Evolutionary conservation across 2,329 filamentous ascomycete species (phyloP).

Genomic region (Akanthomyces muscarius): DNA sequence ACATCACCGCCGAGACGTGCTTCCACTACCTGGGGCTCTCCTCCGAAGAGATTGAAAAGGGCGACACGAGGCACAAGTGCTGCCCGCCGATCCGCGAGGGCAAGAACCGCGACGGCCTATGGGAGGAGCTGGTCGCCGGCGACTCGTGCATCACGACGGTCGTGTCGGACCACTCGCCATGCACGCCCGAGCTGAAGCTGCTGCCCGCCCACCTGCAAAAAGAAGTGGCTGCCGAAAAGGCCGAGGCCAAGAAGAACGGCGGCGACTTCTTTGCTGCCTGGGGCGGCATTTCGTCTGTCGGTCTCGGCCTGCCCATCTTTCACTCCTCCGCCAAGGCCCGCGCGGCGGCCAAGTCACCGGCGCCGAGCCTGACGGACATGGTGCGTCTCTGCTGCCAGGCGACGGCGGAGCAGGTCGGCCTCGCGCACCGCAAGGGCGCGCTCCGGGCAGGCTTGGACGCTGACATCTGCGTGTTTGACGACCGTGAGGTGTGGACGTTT

Average conservation of each 20-base stretch:
- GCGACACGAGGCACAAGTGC: conserved; percentile 91
- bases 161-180: conserved; percentile 93
- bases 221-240: conserved; percentile 32
- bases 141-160: conserved; percentile 86
- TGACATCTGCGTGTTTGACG: conserved; percentile 90
- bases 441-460: conserved; percentile 78
- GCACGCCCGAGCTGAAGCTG: conserved; percentile 90
- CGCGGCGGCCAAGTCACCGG: conserved; percentile 35
- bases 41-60: conserved; percentile 74
- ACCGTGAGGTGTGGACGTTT: conserved; percentile 72
- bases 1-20: conserved; percentile 91
- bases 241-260: conserved; percentile 22
- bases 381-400: conserved; percentile 81
- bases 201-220: conserved; percentile 61
- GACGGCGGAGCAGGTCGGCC: conserved; percentile 82
- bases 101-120: conserved; percentile 78
- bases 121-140: conserved; percentile 68
- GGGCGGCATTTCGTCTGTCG: conserved; percentile 94
- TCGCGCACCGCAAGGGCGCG: conserved; percentile 74
- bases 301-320: conserved; percentile 85
- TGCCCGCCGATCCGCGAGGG: conserved; percentile 85
- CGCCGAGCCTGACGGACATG: conserved; percentile 66
- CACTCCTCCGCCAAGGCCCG: conserved; percentile 71
- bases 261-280: conserved; percentile 88
- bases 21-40: conserved; percentile 90